These are phyloP conservation scores for Blastobotrys raffinosifermentans DNA, from an alignment of 1,139 yeast genomes.

Conservation along the genomic window DNA sequence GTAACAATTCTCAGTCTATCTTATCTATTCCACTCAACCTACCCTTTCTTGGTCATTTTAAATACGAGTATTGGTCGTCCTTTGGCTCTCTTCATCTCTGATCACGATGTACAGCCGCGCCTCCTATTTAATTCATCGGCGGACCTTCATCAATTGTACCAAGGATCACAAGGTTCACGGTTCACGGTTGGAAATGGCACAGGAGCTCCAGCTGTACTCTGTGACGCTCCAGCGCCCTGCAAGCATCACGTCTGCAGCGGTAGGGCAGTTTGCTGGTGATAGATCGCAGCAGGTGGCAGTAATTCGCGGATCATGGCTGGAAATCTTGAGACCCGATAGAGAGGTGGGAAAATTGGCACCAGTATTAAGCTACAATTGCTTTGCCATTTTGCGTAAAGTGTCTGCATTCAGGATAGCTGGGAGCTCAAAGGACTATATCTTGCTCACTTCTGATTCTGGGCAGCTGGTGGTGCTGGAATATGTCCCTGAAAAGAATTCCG, in stretches of 20 bases:
- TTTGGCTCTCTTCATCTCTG: too few relatives aligned
- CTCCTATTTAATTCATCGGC: too few relatives aligned
- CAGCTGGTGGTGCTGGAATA: conserved; percentile 54
- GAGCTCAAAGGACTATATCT: conserved; percentile 48
- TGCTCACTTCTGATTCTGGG: conserved; percentile 82
- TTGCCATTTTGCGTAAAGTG: conserved; percentile 55
- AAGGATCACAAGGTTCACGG: too few relatives aligned
- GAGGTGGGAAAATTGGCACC: conserved; percentile 50
- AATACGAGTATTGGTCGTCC: too few relatives aligned
- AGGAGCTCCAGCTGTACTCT: conserved; percentile 52
- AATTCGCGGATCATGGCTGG: conserved; percentile 50
- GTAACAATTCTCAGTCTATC: too few relatives aligned
- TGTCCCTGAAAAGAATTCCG: conserved; percentile 36
- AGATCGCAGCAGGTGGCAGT: conserved; percentile 61
- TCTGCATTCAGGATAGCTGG: conserved; percentile 50
- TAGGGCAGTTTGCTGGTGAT: conserved; percentile 64
- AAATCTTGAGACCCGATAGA: conserved; percentile 47
- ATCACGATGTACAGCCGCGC: too few relatives aligned
- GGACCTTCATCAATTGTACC: too few relatives aligned
- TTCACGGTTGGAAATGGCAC: conserved; percentile 8
- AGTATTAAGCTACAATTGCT: conserved; percentile 43
- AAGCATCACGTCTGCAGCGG: conserved; percentile 46
- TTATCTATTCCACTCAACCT: too few relatives aligned
- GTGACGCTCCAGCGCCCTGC: conserved; percentile 58
- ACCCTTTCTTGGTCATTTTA: too few relatives aligned